Evolutionary conservation across 441 rosid species (phyloP), one percentile per base, ranked within the genome.

Genomic region (Isatis lusitanica): DNA sequence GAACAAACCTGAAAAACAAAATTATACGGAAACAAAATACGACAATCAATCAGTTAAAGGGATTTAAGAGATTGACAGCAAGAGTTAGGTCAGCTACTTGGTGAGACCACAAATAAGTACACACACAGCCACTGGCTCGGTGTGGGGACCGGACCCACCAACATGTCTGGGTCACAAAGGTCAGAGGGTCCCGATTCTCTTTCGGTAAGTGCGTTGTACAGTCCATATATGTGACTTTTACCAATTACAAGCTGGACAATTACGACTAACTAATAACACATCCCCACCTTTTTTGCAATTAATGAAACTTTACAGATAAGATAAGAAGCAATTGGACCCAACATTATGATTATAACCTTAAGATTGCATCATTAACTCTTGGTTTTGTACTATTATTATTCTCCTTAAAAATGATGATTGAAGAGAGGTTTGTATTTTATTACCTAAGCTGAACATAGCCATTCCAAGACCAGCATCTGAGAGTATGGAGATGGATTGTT

Each of bases 371-470:
- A 55, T 43, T 17, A 42, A 42, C 9, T 51, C n/a, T 39, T 44
- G 31, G 39, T 26, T 26, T 65, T 70, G 26, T 8, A 28, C n/a
- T 7, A 53, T 70, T 53, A 35, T 40, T 40, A 5, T 36, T 5
- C 64, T 44, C 50, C n/a, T 36, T 35, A 57, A 63, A 66, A 76
- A 56, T 31, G 42, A 66, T 17, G 47, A 65, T 9, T 1, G 21
- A 62, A 44, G 15, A 17, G 35, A 62, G 70, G 55, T 56, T 67
- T 74, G 68, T 30, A 4, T 61, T 24, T 40, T 33, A 21, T 70
- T 76, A 86, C 93, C 93, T 77, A 88, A 85, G 79, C 93, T 88
- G 80, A 88, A 88, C 93, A 88, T 88, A 60, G 93, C 93, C 93
- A 88, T 88, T 70, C 93, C 93, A 21, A 88, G 86, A 36, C 93